Percentiles rank a stretch among this genome's conserved stretches.
These are phyloP conservation scores for Termitomyces titanicus DNA, from an alignment of 768 basidiomycete genomes.

Conservation along the genomic window DNA sequence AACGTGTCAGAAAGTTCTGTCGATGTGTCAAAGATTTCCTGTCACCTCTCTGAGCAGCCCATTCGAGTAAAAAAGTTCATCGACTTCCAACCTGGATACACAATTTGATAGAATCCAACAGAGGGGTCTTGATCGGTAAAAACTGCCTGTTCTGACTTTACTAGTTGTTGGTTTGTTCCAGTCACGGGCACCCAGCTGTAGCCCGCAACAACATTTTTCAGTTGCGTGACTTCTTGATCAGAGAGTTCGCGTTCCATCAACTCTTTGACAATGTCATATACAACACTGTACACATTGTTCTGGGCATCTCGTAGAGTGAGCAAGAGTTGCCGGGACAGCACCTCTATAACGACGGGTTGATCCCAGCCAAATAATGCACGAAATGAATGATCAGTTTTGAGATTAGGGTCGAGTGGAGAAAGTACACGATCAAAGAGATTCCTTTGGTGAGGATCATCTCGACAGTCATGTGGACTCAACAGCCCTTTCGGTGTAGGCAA, in stretches of 20 bases:
- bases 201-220: conserved; percentile 16
- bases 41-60: conserved; percentile 38
- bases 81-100: conserved; percentile 15
- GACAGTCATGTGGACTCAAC: conserved; percentile 24
- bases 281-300: conserved; percentile 6
- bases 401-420: conserved; percentile 22
- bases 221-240: conserved; percentile 10
- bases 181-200: conserved; percentile 34
- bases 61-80: conserved; percentile 24
- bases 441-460: conserved; percentile 21
- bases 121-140: conserved; percentile 15
- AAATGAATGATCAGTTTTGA: conserved; percentile 25
- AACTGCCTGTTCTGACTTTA: conserved; percentile 18
- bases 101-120: conserved; percentile 23
- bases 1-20: not conserved
- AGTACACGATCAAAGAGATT: conserved; percentile 39
- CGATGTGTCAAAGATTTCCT: not conserved
- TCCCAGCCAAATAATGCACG: conserved; percentile 36
- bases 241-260: conserved; percentile 21
- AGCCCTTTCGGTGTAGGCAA: conserved; percentile 36
- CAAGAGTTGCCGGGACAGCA: conserved; percentile 31
- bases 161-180: conserved; percentile 12
- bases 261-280: conserved; percentile 25
- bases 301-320: not conserved
- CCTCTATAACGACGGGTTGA: conserved; percentile 23